phyloP scores from a whole-genome alignment of 768 basidiomycete genomes.

The Amanita polypyramis region DNA sequence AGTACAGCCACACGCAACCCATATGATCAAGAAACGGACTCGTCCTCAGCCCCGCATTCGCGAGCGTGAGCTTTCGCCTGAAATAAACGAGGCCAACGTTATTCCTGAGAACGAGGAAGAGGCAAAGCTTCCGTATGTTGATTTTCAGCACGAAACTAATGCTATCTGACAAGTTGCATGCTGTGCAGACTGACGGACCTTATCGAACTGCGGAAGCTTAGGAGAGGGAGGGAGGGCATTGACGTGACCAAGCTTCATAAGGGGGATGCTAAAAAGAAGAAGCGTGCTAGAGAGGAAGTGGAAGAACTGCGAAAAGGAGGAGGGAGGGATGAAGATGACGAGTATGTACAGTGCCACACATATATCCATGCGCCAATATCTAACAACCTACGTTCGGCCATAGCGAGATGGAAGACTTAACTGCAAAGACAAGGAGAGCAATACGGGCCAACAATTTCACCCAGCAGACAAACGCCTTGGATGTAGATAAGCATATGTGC shows the following conservation, averaged over 20 bases:
- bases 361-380: neutral
- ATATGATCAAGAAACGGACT: slow-evolving; percentile 68
- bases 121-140: slow-evolving; percentile 39
- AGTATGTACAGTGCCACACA: slow-evolving; percentile 28
- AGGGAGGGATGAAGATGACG: slow-evolving; percentile 41
- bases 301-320: slow-evolving; percentile 24
- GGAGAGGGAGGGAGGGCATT: slow-evolving; percentile 69
- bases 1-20: neutral
- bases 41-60: slow-evolving; percentile 54
- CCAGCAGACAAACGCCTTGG: slow-evolving; percentile 89
- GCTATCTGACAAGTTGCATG: neutral
- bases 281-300: slow-evolving; percentile 36
- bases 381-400: neutral
- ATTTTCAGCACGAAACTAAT: neutral
- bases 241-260: slow-evolving; percentile 76
- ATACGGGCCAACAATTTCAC: slow-evolving; percentile 91
- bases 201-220: slow-evolving; percentile 71
- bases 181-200: slow-evolving; percentile 62
- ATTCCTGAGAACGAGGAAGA: slow-evolving; percentile 33
- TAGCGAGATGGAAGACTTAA: slow-evolving; percentile 56
- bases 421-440: slow-evolving; percentile 60
- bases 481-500: slow-evolving; percentile 98
- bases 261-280: slow-evolving; percentile 70
- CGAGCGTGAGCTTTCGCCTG: slow-evolving; percentile 29
- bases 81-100: slow-evolving; percentile 24